A percentile compares a stretch with the other conserved stretches of the same genome.
Conservation (phyloP, 208 protist species). For the Kentomonas sorsogonicus region DNA sequence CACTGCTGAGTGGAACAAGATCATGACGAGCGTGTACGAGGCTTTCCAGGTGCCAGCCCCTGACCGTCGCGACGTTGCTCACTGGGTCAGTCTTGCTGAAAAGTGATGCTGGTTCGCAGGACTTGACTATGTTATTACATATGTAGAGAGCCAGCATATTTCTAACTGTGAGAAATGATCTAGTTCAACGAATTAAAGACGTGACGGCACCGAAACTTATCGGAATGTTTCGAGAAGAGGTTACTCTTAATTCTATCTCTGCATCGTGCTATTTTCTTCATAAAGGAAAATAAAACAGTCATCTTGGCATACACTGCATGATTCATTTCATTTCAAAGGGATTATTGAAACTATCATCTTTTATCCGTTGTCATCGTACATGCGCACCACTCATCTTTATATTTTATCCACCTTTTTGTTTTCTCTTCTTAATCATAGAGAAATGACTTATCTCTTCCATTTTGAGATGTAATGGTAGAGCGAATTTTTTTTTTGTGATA, state of each 20-base stretch:
- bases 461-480: too few relatives aligned
- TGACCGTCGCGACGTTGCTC: constrained; percentile 37
- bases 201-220: not conserved
- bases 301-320: not conserved
- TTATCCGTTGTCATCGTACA: too few relatives aligned
- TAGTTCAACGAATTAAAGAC: constrained; percentile 3
- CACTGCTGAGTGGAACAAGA: constrained; percentile 45
- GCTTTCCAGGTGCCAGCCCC: constrained; percentile 59
- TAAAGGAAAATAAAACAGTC: not conserved
- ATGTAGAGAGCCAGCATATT: not conserved
- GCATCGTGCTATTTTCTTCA: not conserved
- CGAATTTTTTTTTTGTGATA: constrained; percentile 5
- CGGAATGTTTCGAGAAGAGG: too few relatives aligned
- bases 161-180: too few relatives aligned
- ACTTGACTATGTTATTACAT: constrained; percentile 5
- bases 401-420: constrained; percentile 1
- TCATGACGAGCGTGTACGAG: constrained; percentile 80
- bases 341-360: too few relatives aligned
- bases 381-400: too few relatives aligned
- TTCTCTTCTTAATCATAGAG: not conserved
- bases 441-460: not conserved
- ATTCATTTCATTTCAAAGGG: not conserved
- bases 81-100: constrained; percentile 43
- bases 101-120: constrained; percentile 1
- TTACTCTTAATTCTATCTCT: too few relatives aligned